phyloP scores from a whole-genome alignment of 495 filamentous ascomycete genomes.

The Neurospora africana region DNA sequence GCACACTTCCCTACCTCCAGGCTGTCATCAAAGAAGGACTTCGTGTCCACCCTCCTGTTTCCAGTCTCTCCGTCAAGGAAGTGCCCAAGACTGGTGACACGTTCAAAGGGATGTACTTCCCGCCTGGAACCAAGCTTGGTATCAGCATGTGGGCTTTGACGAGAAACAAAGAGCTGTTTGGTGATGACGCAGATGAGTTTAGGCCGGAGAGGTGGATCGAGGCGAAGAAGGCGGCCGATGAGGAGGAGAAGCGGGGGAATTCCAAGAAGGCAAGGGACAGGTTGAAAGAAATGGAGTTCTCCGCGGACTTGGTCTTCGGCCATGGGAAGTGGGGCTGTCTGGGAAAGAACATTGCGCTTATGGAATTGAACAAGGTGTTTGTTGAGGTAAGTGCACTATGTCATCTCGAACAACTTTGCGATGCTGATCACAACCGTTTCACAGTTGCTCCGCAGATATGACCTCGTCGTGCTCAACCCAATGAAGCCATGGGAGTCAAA shows the following conservation, averaged over 20 bases:
- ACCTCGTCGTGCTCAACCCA: slow-evolving; percentile 36
- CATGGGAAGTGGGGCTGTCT: slow-evolving; percentile 26
- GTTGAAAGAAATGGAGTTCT: background rate
- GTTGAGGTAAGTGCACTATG: slow-evolving; percentile 40
- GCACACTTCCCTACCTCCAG: background rate
- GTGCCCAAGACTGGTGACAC: background rate
- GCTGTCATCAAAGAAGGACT: background rate
- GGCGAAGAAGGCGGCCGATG: background rate
- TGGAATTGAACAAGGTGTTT: slow-evolving; percentile 40
- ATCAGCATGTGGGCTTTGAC: background rate
- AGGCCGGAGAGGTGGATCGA: slow-evolving; percentile 8
- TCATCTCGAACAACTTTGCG: background rate
- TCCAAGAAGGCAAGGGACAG: background rate
- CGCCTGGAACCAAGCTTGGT: background rate
- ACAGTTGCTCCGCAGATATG: slow-evolving; percentile 38
- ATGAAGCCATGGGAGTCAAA: slow-evolving; percentile 6
- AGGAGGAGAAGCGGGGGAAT: background rate
- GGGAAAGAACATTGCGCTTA: slow-evolving; percentile 24
- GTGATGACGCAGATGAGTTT: slow-evolving; percentile 4
- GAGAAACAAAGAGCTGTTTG: slow-evolving; percentile 4
- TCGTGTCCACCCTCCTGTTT: slow-evolving; percentile 1
- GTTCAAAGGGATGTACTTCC: background rate
- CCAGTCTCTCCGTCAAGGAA: background rate
- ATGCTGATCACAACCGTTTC: background rate
- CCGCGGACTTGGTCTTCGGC: slow-evolving; percentile 13